A percentile compares a stretch with the other conserved stretches of the same genome.
Conservation (phyloP, 2,329 filamentous ascomycete species). For the Colletotrichum godetiae region DNA sequence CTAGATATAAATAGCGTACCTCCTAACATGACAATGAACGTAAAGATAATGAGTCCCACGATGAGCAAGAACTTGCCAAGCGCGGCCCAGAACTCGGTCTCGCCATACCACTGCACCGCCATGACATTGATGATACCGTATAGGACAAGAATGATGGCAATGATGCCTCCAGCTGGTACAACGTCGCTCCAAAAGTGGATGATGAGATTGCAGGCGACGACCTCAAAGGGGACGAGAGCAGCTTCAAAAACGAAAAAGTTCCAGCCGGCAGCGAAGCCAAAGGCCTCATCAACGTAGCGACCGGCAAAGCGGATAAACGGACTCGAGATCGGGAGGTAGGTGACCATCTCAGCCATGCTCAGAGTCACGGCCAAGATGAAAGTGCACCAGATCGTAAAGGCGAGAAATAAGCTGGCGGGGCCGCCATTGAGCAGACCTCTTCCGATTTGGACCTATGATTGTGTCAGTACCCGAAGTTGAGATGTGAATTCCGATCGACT, state of each 20-base stretch:
- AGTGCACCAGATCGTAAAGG: conserved; percentile 71
- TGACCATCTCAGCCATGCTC: conserved; percentile 80
- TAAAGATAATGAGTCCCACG: conserved; percentile 78
- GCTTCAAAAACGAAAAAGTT: conserved; percentile 81
- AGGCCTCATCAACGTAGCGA: conserved; percentile 79
- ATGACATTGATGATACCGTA: conserved; percentile 74
- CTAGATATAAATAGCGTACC: conserved; percentile 44
- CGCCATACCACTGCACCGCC: conserved; percentile 79
- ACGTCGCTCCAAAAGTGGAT: conserved; percentile 72
- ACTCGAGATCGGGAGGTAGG: conserved; percentile 80
- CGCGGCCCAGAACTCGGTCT: conserved; percentile 81
- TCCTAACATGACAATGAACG: conserved; percentile 85
- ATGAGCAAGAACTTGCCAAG: conserved; percentile 79
- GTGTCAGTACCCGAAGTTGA: conserved; percentile 13
- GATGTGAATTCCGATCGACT: background rate
- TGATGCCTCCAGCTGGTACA: conserved; percentile 70
- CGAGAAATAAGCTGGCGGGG: conserved; percentile 67
- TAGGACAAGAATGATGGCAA: conserved; percentile 62
- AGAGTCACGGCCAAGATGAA: conserved; percentile 71
- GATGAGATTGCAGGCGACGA: conserved; percentile 73
- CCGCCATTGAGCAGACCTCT: conserved; percentile 68
- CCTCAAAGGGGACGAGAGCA: conserved; percentile 74
- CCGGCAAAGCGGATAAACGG: conserved; percentile 84
- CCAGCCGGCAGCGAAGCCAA: conserved; percentile 79
- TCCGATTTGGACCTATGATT: conserved; percentile 63